These are phyloP conservation scores for Lathyrus sativus DNA, from an alignment of 306 rosid species.

Conservation along the genomic window DNA sequence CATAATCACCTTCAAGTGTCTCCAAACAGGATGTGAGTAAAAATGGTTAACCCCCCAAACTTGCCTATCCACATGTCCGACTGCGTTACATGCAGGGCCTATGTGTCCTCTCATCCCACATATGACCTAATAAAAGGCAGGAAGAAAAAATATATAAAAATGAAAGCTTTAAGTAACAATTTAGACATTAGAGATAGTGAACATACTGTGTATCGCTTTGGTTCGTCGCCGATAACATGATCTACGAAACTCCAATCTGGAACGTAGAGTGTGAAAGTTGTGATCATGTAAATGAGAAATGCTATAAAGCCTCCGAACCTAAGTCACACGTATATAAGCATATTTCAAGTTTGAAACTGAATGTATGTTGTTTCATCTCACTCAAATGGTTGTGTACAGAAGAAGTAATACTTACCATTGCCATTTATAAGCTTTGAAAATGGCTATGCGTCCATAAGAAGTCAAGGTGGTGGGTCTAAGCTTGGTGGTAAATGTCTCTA, in stretches of 20 bases:
- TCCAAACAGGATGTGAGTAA: conserved; percentile 79
- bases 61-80: conserved; percentile 75
- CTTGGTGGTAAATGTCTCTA: conserved; percentile 73
- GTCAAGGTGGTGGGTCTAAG: conserved; percentile 59
- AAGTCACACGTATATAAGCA: neutral
- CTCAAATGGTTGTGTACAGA: neutral
- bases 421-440: conserved; percentile 77
- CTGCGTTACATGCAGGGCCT: conserved; percentile 91
- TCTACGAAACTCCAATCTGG: conserved; percentile 81
- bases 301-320: conserved; percentile 86
- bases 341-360: conserved; percentile 7
- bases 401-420: conserved; percentile 59
- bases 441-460: conserved; percentile 52
- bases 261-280: conserved; percentile 69
- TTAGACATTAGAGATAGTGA: neutral
- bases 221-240: neutral
- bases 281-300: conserved; percentile 63
- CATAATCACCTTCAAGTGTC: conserved; percentile 63
- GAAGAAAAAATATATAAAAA: neutral
- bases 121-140: conserved; percentile 54
- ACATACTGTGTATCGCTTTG: conserved; percentile 55
- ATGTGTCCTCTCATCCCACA: conserved; percentile 92
- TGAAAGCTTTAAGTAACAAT: neutral
- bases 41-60: conserved; percentile 94
- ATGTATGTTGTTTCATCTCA: neutral